These are phyloP conservation scores for Chamaecyparis obtusa DNA, from an alignment of 75 land plant species.

Conservation along the genomic window DNA sequence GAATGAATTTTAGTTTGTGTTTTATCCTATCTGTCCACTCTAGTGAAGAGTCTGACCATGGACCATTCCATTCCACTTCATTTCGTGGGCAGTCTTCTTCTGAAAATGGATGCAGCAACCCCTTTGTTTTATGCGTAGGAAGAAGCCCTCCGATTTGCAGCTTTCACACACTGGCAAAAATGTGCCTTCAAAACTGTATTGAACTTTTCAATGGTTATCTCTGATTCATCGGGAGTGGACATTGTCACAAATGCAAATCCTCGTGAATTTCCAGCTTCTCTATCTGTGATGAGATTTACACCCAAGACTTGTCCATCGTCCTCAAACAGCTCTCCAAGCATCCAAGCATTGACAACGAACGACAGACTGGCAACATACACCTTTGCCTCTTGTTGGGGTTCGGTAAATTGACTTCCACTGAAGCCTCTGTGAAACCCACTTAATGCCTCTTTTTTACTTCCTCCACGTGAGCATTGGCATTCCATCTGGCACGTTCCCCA, in stretches of 20 bases:
- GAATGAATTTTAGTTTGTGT: no score
- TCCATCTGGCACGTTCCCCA: no score
- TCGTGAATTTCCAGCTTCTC: conserved; percentile 71
- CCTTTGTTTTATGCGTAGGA: no score
- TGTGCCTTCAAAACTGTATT: no score
- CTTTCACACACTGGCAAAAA: no score
- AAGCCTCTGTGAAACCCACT: conserved; percentile 12
- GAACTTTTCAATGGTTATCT: conserved; percentile 66
- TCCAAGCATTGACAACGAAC: conserved; percentile 53
- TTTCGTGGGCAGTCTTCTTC: no score
- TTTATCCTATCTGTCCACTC: no score
- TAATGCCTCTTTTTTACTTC: background rate
- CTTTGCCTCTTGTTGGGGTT: conserved; percentile 57
- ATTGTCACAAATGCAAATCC: conserved; percentile 91
- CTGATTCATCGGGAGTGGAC: conserved; percentile 75
- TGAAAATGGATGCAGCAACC: no score
- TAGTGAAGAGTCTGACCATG: no score
- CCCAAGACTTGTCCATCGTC: conserved; percentile 62
- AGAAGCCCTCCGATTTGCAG: no score
- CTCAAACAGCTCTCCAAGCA: conserved; percentile 59
- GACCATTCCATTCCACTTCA: no score
- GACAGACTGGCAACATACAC: conserved; percentile 81
- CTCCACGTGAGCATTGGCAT: no score
- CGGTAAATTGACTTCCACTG: conserved; percentile 15
- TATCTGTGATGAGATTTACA: conserved; percentile 74